A percentile compares a stretch with the other conserved stretches of the same genome.
These are phyloP conservation scores for Ustanciosporium gigantosporum DNA, from an alignment of 1,284 basidiomycete species.

Conservation along the genomic window DNA sequence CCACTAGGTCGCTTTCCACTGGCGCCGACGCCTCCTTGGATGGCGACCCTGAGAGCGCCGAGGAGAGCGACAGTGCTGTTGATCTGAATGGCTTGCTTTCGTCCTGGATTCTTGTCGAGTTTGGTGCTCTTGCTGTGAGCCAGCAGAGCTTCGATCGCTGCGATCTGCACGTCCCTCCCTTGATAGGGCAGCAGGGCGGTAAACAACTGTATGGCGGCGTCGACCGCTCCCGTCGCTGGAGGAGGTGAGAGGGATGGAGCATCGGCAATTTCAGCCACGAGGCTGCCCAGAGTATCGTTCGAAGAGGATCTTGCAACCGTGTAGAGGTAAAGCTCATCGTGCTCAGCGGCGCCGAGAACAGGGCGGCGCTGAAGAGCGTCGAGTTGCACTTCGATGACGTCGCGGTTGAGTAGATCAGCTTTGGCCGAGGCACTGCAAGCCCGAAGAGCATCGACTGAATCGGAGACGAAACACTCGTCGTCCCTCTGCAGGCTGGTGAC, in stretches of 20 bases:
- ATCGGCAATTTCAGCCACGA: constrained; percentile 6
- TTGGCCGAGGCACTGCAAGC: constrained; percentile 20
- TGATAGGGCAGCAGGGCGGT: constrained; percentile 76
- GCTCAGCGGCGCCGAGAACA: constrained; percentile 80
- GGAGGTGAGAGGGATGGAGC: constrained; percentile 76
- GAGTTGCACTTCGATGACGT: constrained; percentile 75
- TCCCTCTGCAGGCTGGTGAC: constrained; percentile 71
- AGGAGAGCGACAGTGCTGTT: constrained; percentile 82
- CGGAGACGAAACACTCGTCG: constrained; percentile 46
- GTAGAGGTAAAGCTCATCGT: constrained; percentile 80
- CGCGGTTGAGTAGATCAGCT: constrained; percentile 72
- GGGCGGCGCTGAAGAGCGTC: constrained; percentile 78
- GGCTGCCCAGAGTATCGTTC: constrained; percentile 10
- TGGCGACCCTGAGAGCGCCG: constrained; percentile 68
- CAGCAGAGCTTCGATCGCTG: constrained; percentile 71
- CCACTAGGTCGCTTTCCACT: constrained; percentile 47
- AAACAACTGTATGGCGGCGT: constrained; percentile 86
- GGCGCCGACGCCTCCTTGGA: constrained; percentile 23
- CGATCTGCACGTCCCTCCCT: constrained; percentile 71
- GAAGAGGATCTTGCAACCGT: constrained; percentile 5
- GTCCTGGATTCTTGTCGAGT: constrained; percentile 83
- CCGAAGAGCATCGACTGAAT: constrained; percentile 17
- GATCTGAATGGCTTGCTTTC: constrained; percentile 82
- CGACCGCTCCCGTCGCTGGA: constrained; percentile 79
- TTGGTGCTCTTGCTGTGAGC: constrained; percentile 72